These are phyloP conservation scores for Globisporangium echinulatum DNA, from an alignment of 352 stramenopile species.

Conservation along the genomic window DNA sequence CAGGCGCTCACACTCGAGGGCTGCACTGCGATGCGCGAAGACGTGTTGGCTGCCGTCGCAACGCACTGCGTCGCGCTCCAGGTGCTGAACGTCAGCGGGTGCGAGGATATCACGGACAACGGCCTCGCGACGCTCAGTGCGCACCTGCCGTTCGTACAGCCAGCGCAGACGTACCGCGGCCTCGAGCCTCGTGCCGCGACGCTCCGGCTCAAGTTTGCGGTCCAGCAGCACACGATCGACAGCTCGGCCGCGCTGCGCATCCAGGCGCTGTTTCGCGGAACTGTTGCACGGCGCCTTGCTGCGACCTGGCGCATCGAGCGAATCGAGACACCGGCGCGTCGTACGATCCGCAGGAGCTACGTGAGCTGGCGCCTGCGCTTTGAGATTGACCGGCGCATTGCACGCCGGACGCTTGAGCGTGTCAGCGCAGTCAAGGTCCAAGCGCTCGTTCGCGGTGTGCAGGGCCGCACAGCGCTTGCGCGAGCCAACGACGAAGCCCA, in stretches of 20 bases:
- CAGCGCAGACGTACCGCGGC: conserved; percentile 41
- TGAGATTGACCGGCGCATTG: conserved; percentile 30
- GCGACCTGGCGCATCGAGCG: conserved; percentile 45
- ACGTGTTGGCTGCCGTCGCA: conserved; percentile 54
- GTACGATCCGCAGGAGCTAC: conserved; percentile 47
- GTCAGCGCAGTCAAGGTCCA: conserved; percentile 49
- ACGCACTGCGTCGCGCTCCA: conserved; percentile 49
- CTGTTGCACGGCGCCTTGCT: conserved; percentile 40
- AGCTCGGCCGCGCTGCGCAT: conserved; percentile 66
- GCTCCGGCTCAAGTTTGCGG: conserved; percentile 57
- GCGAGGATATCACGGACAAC: conserved; percentile 71
- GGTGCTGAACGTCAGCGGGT: conserved; percentile 65
- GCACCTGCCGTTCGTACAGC: conserved; percentile 66
- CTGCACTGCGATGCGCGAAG: conserved; percentile 59
- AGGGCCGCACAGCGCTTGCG: conserved; percentile 32
- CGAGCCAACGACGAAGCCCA: conserved; percentile 21
- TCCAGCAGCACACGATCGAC: conserved; percentile 68
- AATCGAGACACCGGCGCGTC: conserved; percentile 41
- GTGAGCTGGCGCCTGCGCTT: conserved; percentile 33
- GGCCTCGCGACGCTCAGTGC: conserved; percentile 57
- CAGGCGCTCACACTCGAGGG: conserved; percentile 69
- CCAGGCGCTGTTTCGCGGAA: conserved; percentile 57
- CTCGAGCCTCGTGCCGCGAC: conserved; percentile 49
- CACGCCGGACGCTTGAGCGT: conserved; percentile 23
- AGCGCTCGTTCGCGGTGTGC: conserved; percentile 38